Evolutionary conservation across 2,329 filamentous ascomycete species (phyloP).

Genomic region (Aspergillus hiratsukae): DNA sequence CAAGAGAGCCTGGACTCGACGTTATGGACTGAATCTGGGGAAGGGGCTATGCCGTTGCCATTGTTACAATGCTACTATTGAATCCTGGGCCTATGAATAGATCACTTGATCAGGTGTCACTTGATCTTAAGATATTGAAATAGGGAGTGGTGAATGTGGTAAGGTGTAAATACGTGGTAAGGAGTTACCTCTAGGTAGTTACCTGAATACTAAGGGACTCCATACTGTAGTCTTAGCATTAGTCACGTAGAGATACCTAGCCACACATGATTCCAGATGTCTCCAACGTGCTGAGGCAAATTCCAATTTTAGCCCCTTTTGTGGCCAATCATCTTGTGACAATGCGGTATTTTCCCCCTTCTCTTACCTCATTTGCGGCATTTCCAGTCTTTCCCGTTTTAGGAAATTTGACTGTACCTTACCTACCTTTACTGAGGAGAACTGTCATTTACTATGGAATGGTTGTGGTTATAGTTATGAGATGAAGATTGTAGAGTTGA

Average conservation of each 20-base stretch:
- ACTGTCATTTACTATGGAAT: neutral
- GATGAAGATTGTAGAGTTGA: neutral
- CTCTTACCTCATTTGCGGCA: constrained; percentile 9
- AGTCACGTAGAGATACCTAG: neutral
- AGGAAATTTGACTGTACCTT: neutral
- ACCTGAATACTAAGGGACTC: neutral
- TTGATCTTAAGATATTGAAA: neutral
- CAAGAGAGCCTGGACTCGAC: neutral
- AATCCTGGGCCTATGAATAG: neutral
- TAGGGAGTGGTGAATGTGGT: neutral
- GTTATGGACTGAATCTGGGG: neutral
- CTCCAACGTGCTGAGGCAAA: constrained; percentile 4
- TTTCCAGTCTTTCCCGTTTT: neutral
- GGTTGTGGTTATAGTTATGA: neutral
- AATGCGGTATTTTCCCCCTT: constrained; percentile 16
- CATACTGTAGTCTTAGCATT: neutral
- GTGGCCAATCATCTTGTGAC: constrained; percentile 12
- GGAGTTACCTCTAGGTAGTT: too few species aligned
- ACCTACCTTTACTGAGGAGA: too few species aligned
- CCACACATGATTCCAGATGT: neutral
- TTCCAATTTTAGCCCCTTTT: constrained; percentile 15
- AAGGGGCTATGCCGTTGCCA: neutral
- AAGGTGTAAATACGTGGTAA: neutral
- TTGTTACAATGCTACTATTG: neutral
- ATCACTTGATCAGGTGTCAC: neutral